phyloP scores from a whole-genome alignment of 2,329 filamentous ascomycete species.

The Esteya vermicola region DNA sequence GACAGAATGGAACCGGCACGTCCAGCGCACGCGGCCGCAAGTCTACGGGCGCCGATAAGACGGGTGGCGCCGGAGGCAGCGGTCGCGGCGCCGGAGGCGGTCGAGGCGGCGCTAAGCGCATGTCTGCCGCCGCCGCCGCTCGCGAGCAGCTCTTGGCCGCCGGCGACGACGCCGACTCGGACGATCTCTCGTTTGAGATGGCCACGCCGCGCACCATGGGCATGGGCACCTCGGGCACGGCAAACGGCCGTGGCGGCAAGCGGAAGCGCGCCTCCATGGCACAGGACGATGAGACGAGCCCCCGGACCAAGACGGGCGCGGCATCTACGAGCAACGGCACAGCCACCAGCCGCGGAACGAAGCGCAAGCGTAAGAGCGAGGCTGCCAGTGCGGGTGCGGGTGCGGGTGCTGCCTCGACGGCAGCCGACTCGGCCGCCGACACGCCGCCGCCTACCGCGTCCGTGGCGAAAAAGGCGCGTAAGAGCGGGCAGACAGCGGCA shows the following conservation, averaged over 20 bases:
- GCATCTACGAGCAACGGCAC: neutral
- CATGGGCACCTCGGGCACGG: too few species aligned
- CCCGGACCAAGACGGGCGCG: slow-evolving; percentile 41
- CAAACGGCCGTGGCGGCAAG: slow-evolving; percentile 27
- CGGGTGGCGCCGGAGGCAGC: neutral
- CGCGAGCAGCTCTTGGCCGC: slow-evolving; percentile 12
- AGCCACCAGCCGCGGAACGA: slow-evolving; percentile 31
- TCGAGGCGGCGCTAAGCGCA: slow-evolving; percentile 7
- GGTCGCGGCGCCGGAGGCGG: slow-evolving; percentile 1
- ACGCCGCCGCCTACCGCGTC: too few species aligned
- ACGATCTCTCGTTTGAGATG: slow-evolving; percentile 11
- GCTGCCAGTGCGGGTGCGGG: slow-evolving; percentile 16
- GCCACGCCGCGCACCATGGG: slow-evolving; percentile 3
- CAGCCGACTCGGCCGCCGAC: slow-evolving; percentile 3
- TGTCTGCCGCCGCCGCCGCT: slow-evolving; percentile 16
- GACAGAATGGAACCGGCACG: slow-evolving; percentile 2
- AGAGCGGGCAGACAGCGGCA: slow-evolving; percentile 12
- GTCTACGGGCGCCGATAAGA: slow-evolving; percentile 9
- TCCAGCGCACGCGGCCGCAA: slow-evolving; percentile 4
- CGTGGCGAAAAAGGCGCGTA: slow-evolving; percentile 20
- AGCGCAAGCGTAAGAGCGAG: slow-evolving; percentile 48
- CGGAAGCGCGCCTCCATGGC: slow-evolving; percentile 29
- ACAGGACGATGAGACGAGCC: slow-evolving; percentile 41
- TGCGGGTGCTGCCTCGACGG: slow-evolving; percentile 16
- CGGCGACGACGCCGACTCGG: slow-evolving; percentile 7